Evolutionary conservation across 1,284 basidiomycete genomes (phyloP).

Genomic region (Ceratobasidium sp.): DNA sequence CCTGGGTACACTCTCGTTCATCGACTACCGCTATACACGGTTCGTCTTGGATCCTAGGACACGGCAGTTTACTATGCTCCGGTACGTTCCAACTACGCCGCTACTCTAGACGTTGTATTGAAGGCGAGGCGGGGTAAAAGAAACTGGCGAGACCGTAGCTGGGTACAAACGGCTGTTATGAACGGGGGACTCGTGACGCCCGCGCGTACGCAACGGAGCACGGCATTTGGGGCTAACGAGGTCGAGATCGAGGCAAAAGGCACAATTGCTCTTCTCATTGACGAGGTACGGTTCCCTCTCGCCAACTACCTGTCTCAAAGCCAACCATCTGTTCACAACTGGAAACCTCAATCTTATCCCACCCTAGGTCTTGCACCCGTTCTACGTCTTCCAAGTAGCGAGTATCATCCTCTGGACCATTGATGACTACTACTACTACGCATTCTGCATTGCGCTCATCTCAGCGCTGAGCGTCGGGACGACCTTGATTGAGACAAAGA

Average conservation of each 20-base stretch:
- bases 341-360: constrained; percentile 45
- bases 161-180: constrained; percentile 69
- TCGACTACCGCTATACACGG: constrained; percentile 88
- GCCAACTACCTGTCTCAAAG: constrained; percentile 3
- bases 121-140: constrained; percentile 54
- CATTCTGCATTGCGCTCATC: constrained; percentile 95
- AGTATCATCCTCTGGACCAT: constrained; percentile 93
- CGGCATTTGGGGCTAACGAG: constrained; percentile 84
- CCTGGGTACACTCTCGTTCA: constrained; percentile 60
- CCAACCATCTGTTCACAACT: constrained; percentile 25
- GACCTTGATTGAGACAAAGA: constrained; percentile 91
- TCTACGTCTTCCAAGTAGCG: constrained; percentile 98
- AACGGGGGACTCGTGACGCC: constrained; percentile 66
- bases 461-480: constrained; percentile 85
- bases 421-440: constrained; percentile 97
- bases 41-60: constrained; percentile 87
- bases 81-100: constrained; percentile 57
- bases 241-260: constrained; percentile 94
- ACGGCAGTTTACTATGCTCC: constrained; percentile 82
- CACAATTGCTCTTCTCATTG: constrained; percentile 79
- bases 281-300: constrained; percentile 69
- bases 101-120: no score
- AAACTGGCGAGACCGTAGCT: constrained; percentile 89
- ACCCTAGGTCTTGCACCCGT: constrained; percentile 84
- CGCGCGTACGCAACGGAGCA: constrained; percentile 68